Evolutionary conservation across 192 early-diverging fungal species (phyloP).

Genomic region (Coemansia sp.): DNA sequence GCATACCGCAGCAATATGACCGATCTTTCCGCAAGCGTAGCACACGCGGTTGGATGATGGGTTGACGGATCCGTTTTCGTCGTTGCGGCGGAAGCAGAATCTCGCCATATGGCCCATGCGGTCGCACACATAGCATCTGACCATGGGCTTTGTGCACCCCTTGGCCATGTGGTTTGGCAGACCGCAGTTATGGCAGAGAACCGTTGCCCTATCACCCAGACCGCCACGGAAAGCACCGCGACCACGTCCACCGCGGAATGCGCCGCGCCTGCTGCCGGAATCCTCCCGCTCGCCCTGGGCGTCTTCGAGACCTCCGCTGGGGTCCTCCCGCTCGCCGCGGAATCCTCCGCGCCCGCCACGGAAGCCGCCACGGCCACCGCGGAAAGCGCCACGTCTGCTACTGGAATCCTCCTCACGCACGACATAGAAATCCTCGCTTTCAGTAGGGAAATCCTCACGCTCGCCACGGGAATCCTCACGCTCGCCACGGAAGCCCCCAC

Average conservation of each 20-base stretch:
- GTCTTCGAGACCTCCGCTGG: too few species aligned
- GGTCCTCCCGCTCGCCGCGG: background rate
- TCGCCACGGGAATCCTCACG: background rate
- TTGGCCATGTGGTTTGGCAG: conserved; percentile 44
- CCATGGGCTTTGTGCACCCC: conserved; percentile 47
- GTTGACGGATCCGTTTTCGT: background rate
- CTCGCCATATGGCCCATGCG: conserved; percentile 49
- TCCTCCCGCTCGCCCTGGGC: background rate
- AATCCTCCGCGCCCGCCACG: background rate
- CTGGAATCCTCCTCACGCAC: background rate
- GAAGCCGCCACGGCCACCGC: conserved; percentile 3
- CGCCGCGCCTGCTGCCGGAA: conserved; percentile 2
- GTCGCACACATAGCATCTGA: conserved; percentile 54
- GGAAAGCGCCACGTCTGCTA: conserved; percentile 1
- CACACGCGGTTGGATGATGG: conserved; percentile 16
- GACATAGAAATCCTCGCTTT: conserved; percentile 8
- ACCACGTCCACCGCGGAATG: conserved; percentile 4
- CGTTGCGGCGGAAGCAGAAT: conserved; percentile 27
- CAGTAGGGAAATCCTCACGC: background rate
- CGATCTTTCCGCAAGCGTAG: conserved; percentile 48
- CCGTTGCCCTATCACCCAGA: background rate
- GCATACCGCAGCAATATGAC: too few species aligned
- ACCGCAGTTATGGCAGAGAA: conserved; percentile 51
- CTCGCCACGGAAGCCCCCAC: background rate
- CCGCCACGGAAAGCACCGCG: conserved; percentile 1